Evolutionary conservation across 148 eudicot genomes (phyloP).

Genomic region (Camellia sinensis): DNA sequence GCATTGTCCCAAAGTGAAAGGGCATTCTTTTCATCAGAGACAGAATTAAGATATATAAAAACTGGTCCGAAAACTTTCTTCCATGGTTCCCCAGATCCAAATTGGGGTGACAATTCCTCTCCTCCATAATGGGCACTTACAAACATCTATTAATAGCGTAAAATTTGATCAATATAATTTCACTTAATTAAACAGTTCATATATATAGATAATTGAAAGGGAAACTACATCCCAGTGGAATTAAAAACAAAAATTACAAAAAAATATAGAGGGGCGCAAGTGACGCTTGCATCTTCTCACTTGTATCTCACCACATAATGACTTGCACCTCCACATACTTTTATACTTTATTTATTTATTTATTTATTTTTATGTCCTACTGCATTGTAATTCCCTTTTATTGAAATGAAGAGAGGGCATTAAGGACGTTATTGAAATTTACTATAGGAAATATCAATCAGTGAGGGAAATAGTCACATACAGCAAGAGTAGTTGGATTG

Average conservation of each 20-base stretch:
- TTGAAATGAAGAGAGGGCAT: not conserved
- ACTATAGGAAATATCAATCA: not conserved
- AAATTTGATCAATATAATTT: not conserved
- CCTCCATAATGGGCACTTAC: constrained; percentile 77
- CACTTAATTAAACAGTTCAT: not conserved
- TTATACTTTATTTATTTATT: too few species aligned
- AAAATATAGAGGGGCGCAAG: too few species aligned
- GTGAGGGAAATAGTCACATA: constrained; percentile 27
- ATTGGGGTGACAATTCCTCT: constrained; percentile 50
- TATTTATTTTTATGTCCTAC: too few species aligned
- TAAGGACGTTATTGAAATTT: not conserved
- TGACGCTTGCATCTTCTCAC: too few species aligned
- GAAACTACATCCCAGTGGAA: too few species aligned
- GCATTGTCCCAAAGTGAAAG: constrained; percentile 75
- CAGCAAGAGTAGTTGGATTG: constrained; percentile 72
- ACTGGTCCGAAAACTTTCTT: constrained; percentile 87
- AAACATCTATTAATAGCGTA: constrained; percentile 44
- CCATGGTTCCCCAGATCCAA: constrained; percentile 67
- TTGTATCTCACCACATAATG: too few species aligned
- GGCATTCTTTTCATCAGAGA: constrained; percentile 42
- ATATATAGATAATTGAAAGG: not conserved
- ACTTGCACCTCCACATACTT: too few species aligned
- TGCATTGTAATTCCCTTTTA: not conserved
- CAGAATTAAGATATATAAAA: constrained; percentile 61
- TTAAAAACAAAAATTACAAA: too few species aligned